Evolutionary conservation across 345 rosid genomes (phyloP), one percentile per base, ranked within the genome.

Genomic region (Durio zibethinus): DNA sequence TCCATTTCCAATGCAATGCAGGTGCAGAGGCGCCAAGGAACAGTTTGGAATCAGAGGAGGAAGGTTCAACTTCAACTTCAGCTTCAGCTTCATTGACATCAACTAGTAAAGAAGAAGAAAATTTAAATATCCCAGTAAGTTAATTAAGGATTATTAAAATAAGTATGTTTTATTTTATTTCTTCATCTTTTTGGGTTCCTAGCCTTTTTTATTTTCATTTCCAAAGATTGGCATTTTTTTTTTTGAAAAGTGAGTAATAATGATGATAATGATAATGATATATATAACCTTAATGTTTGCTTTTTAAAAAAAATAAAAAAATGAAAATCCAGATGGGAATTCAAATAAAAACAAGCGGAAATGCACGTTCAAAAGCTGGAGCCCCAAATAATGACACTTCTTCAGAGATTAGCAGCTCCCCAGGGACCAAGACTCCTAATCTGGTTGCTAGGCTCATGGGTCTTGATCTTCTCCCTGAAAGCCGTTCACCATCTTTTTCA

Each of bases 371-470:
- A 78, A 86, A 76, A 83, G 29, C 50, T 25, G 84, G 64, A 70
- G 65, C 73, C 40, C 27, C 78, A 62, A 77, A 53, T 14, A 81
- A 80, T 1, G 85, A 83, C 16, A 84, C 82, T 57, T 90, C 85
- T 8, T 86, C 93, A 56, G 97, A 88, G 66, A 86, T 84, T 42
- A 82, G 84, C 87, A 76, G 85, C 75, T 91, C 99, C 27, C 96
- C 98, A 8, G 87, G 88, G 15, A 82, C 90, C 80, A 91, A 88
- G 84, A 90, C 97, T 23, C 99, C 99, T 36, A 93, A 83, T 64
- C 82, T 95, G 57, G 96, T 95, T 0, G 99, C 98, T 20, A 85
- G 98, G 70, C 91, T 95, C 33, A 95, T 95, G 99, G 99, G 99
- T 60, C 97, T 95, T 21, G 99, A 95, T 65, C 87, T 90, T 80